These are phyloP conservation scores for Amaranthus palmeri DNA, from an alignment of 148 eudicot species.

Conservation along the genomic window DNA sequence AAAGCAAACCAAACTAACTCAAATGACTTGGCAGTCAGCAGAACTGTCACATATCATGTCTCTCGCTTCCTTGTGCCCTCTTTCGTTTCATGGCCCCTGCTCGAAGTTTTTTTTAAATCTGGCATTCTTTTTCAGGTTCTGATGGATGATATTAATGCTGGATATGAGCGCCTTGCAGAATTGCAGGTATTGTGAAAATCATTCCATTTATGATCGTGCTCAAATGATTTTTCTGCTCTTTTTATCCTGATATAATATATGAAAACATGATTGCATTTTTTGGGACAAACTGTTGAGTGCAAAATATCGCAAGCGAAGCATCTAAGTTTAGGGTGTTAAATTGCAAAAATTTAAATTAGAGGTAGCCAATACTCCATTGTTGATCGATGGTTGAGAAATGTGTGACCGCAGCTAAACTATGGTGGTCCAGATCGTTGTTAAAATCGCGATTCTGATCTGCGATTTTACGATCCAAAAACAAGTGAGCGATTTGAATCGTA, in stretches of 20 bases:
- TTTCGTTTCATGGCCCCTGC: background rate
- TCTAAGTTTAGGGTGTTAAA: too few relatives aligned
- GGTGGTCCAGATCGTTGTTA: too few relatives aligned
- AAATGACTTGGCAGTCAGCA: background rate
- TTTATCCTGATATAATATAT: background rate
- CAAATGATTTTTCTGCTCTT: background rate
- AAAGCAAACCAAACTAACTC: slow-evolving; percentile 1
- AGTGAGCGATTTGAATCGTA: too few relatives aligned
- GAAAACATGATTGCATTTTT: too few relatives aligned
- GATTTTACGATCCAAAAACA: too few relatives aligned
- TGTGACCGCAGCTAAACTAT: too few relatives aligned
- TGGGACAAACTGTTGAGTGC: too few relatives aligned
- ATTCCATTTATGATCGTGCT: background rate
- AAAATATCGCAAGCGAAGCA: too few relatives aligned
- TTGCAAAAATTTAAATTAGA: too few relatives aligned
- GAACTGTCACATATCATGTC: background rate
- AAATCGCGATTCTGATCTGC: too few relatives aligned
- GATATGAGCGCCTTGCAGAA: slow-evolving; percentile 94
- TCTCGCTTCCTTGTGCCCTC: background rate
- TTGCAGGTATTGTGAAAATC: slow-evolving; percentile 54
- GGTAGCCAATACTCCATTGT: too few relatives aligned
- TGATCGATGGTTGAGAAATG: too few relatives aligned
- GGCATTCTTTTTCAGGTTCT: slow-evolving; percentile 49
- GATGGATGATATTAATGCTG: slow-evolving; percentile 90
- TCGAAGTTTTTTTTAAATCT: slow-evolving; percentile 1